Percentiles rank a stretch among this genome's conserved stretches.
These are phyloP conservation scores for Amanita brunnescens DNA, from an alignment of 768 basidiomycete genomes.

Conservation along the genomic window DNA sequence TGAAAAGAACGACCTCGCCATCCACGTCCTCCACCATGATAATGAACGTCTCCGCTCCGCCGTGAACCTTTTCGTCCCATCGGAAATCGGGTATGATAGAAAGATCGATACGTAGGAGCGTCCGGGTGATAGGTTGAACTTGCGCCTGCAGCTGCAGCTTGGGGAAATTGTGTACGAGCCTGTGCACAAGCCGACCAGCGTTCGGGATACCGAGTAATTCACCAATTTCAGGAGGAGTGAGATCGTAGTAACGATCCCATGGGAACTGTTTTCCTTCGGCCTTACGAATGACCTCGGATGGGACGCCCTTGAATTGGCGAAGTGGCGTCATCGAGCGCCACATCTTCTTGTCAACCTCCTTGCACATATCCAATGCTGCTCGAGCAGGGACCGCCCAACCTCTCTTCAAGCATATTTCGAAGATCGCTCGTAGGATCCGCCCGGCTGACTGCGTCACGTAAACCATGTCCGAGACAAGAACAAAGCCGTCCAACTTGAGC, in stretches of 20 bases:
- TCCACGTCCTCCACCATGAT: constrained; percentile 97
- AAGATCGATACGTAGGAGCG: constrained; percentile 84
- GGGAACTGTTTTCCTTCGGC: constrained; percentile 99
- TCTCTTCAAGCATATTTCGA: constrained; percentile 94
- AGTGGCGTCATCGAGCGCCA: constrained; percentile 98
- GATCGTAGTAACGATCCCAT: constrained; percentile 95
- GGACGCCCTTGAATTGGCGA: constrained; percentile 91
- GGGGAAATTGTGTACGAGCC: constrained; percentile 93
- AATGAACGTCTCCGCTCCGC: constrained; percentile 81
- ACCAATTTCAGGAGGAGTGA: constrained; percentile 86
- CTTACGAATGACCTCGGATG: constrained; percentile 75
- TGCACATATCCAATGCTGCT: constrained; percentile 87
- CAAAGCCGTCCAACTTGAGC: constrained; percentile 88
- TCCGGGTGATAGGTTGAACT: constrained; percentile 93
- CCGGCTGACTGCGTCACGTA: constrained; percentile 98
- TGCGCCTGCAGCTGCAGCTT: constrained; percentile 94
- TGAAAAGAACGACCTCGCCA: constrained; percentile 93
- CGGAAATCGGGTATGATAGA: constrained; percentile 97
- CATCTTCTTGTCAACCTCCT: constrained; percentile 90
- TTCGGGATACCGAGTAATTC: constrained; percentile 93
- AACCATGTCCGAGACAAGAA: constrained; percentile 86
- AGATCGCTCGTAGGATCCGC: constrained; percentile 91
- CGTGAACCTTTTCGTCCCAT: constrained; percentile 95
- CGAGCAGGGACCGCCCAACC: constrained; percentile 97
- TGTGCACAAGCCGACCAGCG: constrained; percentile 85